phyloP scores from a whole-genome alignment of 345 rosid genomes.

The Salix arbutifolia region DNA sequence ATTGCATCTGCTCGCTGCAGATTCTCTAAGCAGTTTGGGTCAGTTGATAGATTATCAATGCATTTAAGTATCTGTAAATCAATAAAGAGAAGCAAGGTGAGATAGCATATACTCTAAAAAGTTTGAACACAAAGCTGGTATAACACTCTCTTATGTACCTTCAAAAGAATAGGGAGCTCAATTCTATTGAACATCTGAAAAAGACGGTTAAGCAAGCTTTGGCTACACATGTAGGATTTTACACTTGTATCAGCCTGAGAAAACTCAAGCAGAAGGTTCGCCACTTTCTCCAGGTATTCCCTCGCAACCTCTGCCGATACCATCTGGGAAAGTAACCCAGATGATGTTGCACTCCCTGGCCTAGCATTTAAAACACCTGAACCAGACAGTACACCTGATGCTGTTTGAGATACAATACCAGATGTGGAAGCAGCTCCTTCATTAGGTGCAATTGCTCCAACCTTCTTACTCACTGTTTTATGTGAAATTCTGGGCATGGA shows the following conservation, averaged over 20 bases:
- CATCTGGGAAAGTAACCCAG: constrained; percentile 87
- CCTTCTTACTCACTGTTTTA: constrained; percentile 61
- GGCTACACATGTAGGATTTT: constrained; percentile 88
- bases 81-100: constrained; percentile 16
- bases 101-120: not conserved
- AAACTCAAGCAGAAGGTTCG: constrained; percentile 96
- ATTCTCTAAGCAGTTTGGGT: constrained; percentile 93
- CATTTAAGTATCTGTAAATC: constrained; percentile 67
- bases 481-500: constrained; percentile 53
- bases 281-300: constrained; percentile 94
- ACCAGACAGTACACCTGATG: constrained; percentile 94
- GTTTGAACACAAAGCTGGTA: constrained; percentile 5
- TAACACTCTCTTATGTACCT: constrained; percentile 43
- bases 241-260: constrained; percentile 92
- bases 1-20: constrained; percentile 97
- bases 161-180: constrained; percentile 81
- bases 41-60: constrained; percentile 79
- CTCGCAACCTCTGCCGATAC: constrained; percentile 88
- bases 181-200: constrained; percentile 87
- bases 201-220: constrained; percentile 84
- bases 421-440: constrained; percentile 76
- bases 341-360: constrained; percentile 94
- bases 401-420: constrained; percentile 83
- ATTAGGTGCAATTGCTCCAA: constrained; percentile 38
- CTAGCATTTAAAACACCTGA: constrained; percentile 97